phyloP scores from a whole-genome alignment of 1,139 yeast species.

The Zygosaccharomyces pseudobailii region DNA sequence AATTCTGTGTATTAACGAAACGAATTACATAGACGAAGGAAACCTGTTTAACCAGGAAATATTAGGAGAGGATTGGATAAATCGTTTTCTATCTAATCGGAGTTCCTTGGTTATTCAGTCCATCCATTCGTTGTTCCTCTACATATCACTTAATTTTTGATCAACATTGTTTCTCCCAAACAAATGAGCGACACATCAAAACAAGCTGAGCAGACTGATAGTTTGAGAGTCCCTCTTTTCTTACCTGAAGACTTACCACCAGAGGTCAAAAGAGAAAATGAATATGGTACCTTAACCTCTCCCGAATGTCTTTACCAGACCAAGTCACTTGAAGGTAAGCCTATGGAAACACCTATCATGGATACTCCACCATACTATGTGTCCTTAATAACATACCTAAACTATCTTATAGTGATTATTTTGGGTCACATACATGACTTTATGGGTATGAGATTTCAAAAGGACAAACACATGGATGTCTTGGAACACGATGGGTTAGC shows the following conservation, averaged over 20 bases:
- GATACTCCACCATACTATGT: slow-evolving; percentile 88
- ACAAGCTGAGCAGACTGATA: background rate
- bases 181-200: background rate
- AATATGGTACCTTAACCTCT: slow-evolving; percentile 58
- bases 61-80: background rate
- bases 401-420: slow-evolving; percentile 75
- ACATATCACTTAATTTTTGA: background rate
- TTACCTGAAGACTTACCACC: slow-evolving; percentile 37
- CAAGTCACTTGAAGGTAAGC: slow-evolving; percentile 45
- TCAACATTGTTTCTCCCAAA: background rate
- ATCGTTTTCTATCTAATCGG: background rate
- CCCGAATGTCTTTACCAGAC: slow-evolving; percentile 53
- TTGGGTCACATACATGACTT: slow-evolving; percentile 90
- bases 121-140: background rate
- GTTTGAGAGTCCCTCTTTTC: slow-evolving; percentile 30
- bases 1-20: slow-evolving; percentile 1
- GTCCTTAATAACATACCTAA: slow-evolving; percentile 74
- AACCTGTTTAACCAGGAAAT: background rate
- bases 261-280: slow-evolving; percentile 55
- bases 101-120: background rate
- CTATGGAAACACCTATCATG: slow-evolving; percentile 51
- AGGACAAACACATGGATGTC: slow-evolving; percentile 59
- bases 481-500: slow-evolving; percentile 86
- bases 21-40: background rate
- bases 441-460: slow-evolving; percentile 69